phyloP scores from a whole-genome alignment of 306 rosid species.

The Rosa persica region DNA sequence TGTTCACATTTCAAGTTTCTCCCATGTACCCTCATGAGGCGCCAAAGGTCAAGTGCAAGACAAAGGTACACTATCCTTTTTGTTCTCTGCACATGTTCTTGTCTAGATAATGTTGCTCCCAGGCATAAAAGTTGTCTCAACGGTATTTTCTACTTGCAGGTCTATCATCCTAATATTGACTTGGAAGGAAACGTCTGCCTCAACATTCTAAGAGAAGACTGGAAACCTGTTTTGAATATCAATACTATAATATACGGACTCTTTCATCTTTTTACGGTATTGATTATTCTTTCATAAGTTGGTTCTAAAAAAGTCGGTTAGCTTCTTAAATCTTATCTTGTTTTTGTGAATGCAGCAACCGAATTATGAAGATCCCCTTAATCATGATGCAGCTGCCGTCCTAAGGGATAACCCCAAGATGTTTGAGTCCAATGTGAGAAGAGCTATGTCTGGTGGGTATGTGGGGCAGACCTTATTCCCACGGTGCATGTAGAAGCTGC shows the following conservation, averaged over 20 bases:
- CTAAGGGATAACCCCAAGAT: constrained; percentile 52
- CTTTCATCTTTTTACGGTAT: constrained; percentile 59
- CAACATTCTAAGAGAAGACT: constrained; percentile 58
- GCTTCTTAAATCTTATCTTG: neutral
- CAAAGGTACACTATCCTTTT: constrained; percentile 40
- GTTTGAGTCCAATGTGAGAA: constrained; percentile 56
- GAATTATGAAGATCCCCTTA: constrained; percentile 53
- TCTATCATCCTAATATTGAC: constrained; percentile 68
- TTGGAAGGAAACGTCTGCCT: constrained; percentile 73
- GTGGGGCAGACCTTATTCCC: constrained; percentile 53
- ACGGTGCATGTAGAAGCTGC: constrained; percentile 38
- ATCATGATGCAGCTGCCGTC: constrained; percentile 57
- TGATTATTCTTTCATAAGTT: neutral
- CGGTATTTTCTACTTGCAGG: constrained; percentile 34
- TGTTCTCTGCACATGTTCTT: neutral
- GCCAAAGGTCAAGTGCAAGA: constrained; percentile 66
- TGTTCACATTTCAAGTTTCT: constrained; percentile 55
- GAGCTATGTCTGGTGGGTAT: constrained; percentile 65
- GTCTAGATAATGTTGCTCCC: neutral
- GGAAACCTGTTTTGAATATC: constrained; percentile 56
- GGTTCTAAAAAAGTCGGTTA: neutral
- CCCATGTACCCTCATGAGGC: constrained; percentile 63
- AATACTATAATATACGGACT: constrained; percentile 54
- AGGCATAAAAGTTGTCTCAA: neutral
- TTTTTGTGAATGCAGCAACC: constrained; percentile 40